Base-by-base conservation (phyloP, 352 stramenopile species). In the Phytophthora rubi region DNA sequence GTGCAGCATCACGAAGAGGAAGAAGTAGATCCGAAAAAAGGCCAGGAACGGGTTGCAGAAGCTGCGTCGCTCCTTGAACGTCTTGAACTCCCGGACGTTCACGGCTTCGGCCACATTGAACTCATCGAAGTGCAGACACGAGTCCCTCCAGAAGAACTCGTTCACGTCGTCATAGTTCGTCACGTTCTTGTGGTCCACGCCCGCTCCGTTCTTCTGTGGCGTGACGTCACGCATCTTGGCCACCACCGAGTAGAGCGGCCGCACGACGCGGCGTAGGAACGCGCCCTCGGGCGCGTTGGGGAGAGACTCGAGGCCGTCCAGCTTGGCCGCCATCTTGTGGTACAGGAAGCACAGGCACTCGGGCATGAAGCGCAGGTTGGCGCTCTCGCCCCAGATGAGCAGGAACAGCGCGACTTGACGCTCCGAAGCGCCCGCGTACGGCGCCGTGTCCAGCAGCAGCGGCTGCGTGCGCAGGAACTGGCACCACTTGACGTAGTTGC, bases 401-500 rank as follows among this genome's bases (percentile, higher is more conserved):
- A 97, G 55, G 65, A 94, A 96, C 8, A 97, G 80, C 53, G 90
- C 90, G 45, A 94, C 49, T 65, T 97, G 85, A 0, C 73, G 70
- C 71, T 91, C 84, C 0, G 79, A 81, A 7, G 69, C 65, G 6
- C 70, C 77, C 0, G 71, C 53, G 23, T 75, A 77, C 18, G 69
- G 45, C 21, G 74, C 65, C 13, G 56, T 69, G 15, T 88, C 82
- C 28, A 88, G 71, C 66, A 98, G 92, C 49, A 92, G 82, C 9
- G 97, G 97, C 53, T 85, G 75, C 4, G 95, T 91, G 32, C 86
- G 86, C 57, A 99, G 81, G 62, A 97, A 97, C 53, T 87, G 67
- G 77, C 97, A 99, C 98, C 98, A 99, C 70, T 97, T 97, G 68
- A 65, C 63, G 72, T 98, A 97, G 76, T 98, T 98, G 15, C 81